Conservation (phyloP, 148 eudicot species). For the Chenopodium suecicum region DNA sequence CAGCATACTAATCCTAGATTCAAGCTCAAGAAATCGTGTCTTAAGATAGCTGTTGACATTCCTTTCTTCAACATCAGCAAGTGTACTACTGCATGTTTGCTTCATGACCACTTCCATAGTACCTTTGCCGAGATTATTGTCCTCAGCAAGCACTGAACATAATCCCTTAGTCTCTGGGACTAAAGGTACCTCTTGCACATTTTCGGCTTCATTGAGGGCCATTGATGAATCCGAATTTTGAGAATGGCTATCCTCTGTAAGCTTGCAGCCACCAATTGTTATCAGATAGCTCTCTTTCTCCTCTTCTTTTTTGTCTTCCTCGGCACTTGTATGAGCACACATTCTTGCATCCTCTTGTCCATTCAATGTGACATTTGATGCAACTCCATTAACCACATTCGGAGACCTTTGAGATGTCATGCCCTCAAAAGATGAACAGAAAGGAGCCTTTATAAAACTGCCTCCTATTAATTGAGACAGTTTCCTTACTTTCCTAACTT, state of each 20-base stretch:
- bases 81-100: neutral
- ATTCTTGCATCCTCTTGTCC: neutral
- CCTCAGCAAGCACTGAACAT: neutral
- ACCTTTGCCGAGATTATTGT: neutral
- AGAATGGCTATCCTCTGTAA: neutral
- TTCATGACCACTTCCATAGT: neutral
- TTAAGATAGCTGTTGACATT: neutral
- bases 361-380: neutral
- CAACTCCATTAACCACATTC: neutral
- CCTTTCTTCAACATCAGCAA: neutral
- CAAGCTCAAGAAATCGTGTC: neutral
- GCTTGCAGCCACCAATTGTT: neutral
- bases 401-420: neutral
- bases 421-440: neutral
- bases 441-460: neutral
- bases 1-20: slow-evolving; percentile 11
- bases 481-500: neutral
- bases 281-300: neutral
- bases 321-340: no score
- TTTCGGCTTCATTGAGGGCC: neutral
- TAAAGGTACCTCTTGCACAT: neutral
- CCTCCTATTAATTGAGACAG: neutral
- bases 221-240: neutral
- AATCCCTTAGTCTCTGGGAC: neutral
- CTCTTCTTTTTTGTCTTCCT: neutral